Base-by-base conservation (phyloP, 352 stramenopile species). In the Phytophthora pisi region DNA sequence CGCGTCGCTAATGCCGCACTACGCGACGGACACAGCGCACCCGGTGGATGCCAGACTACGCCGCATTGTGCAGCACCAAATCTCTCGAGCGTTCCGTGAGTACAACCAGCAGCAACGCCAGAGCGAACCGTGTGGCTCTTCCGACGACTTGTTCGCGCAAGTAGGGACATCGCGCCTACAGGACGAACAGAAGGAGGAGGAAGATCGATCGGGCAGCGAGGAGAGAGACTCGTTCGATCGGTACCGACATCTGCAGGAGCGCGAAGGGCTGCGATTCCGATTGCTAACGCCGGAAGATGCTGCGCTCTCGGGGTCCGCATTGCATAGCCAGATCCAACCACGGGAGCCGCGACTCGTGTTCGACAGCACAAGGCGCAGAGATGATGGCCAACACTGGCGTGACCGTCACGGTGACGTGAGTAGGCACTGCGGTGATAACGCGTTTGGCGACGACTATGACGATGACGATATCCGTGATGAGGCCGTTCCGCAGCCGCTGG, bases 81-180 rank as follows among this genome's bases (percentile, higher is more conserved):
- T 79, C 31, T 77, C 75, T 0, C 68, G 67, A 51, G 75, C 75
- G 1, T 82, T 82, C 50, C 75, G 69, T 11, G 68, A 74, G 26
- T 82, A 76, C 56, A 70, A 78, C 23, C 57, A 71, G 53, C 50
- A 66, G 50, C 61, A 75, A 40, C 13, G 55, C 13, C 58, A 59
- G 8, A 13, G 34, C 23, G 31, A 57, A 18, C 15, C 51, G 28
- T 31, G 34, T 55, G 28, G 52, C 6, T 47, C 31, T 50, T 58
- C 50, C 0, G 46, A 62, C 23, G 40, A 69, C 16, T 24, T 34
- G 18, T 60, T 57, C 28, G 16, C 23, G 8, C 45, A 49, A 18
- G 16, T 45, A 6, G 26, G 28, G 34, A 2, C 31, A 45, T 18
- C 47, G 2, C n/a, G 38, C 13, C 30, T 30, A 11, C 23, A 16